Percentiles rank a stretch among this genome's conserved stretches.
phyloP scores from a whole-genome alignment of 805 yeast species.

The Clavispora santaluciae region DNA sequence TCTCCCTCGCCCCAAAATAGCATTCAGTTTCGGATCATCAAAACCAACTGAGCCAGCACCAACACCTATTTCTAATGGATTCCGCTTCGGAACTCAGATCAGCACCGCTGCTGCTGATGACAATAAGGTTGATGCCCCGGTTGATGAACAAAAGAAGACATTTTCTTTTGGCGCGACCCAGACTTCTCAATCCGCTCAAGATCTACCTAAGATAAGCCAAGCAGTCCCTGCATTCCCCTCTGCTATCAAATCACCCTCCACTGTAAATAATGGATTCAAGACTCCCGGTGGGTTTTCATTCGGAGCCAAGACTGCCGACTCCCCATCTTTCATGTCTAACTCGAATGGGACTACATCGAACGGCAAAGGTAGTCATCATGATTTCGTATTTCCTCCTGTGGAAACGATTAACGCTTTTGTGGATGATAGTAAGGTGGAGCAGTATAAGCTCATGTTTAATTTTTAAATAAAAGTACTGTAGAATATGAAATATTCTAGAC shows the following conservation, averaged over 20 bases:
- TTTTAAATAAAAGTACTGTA: conserved; percentile 12
- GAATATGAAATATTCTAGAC: not conserved
- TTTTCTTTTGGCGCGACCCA: conserved; percentile 1
- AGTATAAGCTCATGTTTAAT: conserved; percentile 23
- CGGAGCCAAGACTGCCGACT: not conserved
- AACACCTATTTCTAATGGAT: not conserved
- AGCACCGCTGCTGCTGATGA: not conserved
- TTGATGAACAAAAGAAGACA: not conserved
- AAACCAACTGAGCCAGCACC: not conserved
- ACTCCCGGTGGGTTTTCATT: not conserved
- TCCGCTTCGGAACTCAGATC: not conserved
- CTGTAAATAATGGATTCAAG: not conserved
- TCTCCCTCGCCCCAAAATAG: not conserved
- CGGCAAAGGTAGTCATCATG: not conserved
- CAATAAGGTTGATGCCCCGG: not conserved
- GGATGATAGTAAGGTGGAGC: conserved; percentile 23
- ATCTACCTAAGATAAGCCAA: not conserved
- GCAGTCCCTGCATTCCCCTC: not conserved
- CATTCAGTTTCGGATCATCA: conserved; percentile 1
- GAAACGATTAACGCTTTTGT: conserved; percentile 15
- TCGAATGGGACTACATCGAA: not conserved
- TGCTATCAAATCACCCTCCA: not conserved
- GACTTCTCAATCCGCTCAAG: not conserved
- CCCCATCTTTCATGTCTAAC: conserved; percentile 2
- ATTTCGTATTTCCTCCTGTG: conserved; percentile 23